Base-by-base conservation (phyloP, 345 rosid genomes). In the Camelina sativa region DNA sequence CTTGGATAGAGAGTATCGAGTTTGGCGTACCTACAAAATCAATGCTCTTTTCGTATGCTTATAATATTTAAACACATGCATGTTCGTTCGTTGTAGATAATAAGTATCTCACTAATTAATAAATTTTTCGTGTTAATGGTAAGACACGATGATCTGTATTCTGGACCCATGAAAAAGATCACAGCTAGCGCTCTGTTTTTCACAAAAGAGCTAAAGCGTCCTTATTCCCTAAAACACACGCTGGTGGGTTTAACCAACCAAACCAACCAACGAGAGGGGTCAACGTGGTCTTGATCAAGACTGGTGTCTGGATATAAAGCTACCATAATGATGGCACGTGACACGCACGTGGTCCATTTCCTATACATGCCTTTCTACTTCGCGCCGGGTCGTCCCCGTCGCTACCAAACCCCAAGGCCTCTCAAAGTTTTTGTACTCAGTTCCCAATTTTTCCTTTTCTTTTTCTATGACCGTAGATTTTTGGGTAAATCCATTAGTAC, bases 11-110 rank as follows among this genome's bases (percentile, higher is more conserved):
- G 67, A 75, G 74, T 60, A 75, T 75, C 74, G 69, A 67, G 38
- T 51, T 75, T 68, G 79, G 79, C 74, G 79, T 75, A 75, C 74
- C 79, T 41, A 75, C 56, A 52, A 75, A 37, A 75, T 75, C 79
- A 67, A 60, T 75, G 68, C 20, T 2, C 19, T 67, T 74, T 37
- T 59, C 46, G 57, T 66, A 10, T 37, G 15, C 54, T 43, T 56
- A 35, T 35, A 56, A 28, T 67, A 23, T 34, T 34, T 15, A 65
- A 52, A 20, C 38, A 72, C 46, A 40, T 62, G 66, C 66, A 62
- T 62, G 66, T 55, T 20, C 47, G 64, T 54, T 59, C 50, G 8
- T 58, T 56, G 2, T 35, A 19, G 19, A n/a, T 28, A 28, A 28
- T 37, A 37, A 37, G 8, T 28, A 72, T 62, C 50, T 72, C 32